Evolutionary conservation across 306 rosid species (phyloP), one percentile per base, ranked within the genome.

Genomic region (Rubus parviflorus): DNA sequence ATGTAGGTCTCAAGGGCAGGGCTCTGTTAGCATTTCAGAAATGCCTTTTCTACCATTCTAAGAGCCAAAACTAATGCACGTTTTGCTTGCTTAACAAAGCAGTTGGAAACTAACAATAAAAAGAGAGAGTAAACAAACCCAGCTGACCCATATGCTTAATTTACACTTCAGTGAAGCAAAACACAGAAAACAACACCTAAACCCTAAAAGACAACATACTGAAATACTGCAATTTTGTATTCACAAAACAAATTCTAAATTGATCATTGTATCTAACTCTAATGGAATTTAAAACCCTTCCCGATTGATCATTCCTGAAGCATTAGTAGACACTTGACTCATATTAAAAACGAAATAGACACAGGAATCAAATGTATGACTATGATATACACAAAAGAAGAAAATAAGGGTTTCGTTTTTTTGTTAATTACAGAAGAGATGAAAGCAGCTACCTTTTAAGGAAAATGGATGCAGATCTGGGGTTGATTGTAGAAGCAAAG

Each of bases 391-490:
- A 41, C 22, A 17, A 4, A 16, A 43, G 13, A 67, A 20, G 35
- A n/a, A 42, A 11, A 20, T 13, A 20, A 20, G 47, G 47, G 69
- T 38, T 64, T 38, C 5, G 13, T 3, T 35, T 35, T 35, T 1
- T 13, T 12, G 3, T 7, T 6, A 6, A 30, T 62, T 38, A 17
- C 47, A 64, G 47, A 19, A 40, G 52, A 20, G 17, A 67, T n/a
- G 72, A 67, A 67, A 67, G 52, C 2, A 42, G 4, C 3, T 10
- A 67, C 72, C 72, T 67, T 42, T 42, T 10, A 8, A 42, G 52
- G 11, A 3, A 5, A 41, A n/a, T n/a, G 51, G 71, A 67, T 9
- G 72, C 52, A 67, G 72, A 67, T 67, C 52, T 67, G 52, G 37
- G 52, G 41, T 8, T 7, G 71, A 19, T 66, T 10, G 51, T 0